Percentiles rank a stretch among this genome's conserved stretches.
Evolutionary conservation across 306 rosid genomes (phyloP).

Genomic region (Luffa aegyptiaca): DNA sequence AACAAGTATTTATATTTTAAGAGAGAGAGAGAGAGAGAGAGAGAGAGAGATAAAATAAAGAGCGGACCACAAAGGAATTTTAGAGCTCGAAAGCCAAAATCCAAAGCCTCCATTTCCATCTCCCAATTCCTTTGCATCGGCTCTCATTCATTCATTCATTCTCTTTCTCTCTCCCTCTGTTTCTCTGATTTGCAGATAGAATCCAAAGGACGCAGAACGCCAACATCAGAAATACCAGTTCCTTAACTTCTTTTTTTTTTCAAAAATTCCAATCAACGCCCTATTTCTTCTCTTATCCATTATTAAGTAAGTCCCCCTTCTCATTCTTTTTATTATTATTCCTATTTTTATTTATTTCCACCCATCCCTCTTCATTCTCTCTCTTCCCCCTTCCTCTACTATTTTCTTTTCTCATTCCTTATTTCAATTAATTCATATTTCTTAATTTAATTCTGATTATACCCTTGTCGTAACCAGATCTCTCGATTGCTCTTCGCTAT

Average conservation of each 20-base stretch:
- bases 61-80: background rate
- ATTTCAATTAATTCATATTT: background rate
- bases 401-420: slow-evolving; percentile 4
- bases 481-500: background rate
- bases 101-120: slow-evolving; percentile 28
- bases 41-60: background rate
- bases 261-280: slow-evolving; percentile 30
- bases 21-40: background rate
- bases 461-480: slow-evolving; percentile 19
- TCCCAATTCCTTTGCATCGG: slow-evolving; percentile 14
- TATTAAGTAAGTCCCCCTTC: slow-evolving; percentile 36
- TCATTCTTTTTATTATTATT: slow-evolving; percentile 1
- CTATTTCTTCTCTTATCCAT: slow-evolving; percentile 54
- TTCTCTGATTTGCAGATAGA: slow-evolving; percentile 56
- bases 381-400: background rate
- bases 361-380: background rate
- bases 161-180: slow-evolving; percentile 11
- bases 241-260: slow-evolving; percentile 17
- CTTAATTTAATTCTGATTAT: background rate
- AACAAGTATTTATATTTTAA: background rate
- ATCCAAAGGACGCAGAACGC: slow-evolving; percentile 26
- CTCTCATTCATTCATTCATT: background rate
- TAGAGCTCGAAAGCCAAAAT: slow-evolving; percentile 40
- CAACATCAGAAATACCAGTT: slow-evolving; percentile 8
- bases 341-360: background rate